Evolutionary conservation across 441 rosid species (phyloP).

Genomic region (Brassica balearica): DNA sequence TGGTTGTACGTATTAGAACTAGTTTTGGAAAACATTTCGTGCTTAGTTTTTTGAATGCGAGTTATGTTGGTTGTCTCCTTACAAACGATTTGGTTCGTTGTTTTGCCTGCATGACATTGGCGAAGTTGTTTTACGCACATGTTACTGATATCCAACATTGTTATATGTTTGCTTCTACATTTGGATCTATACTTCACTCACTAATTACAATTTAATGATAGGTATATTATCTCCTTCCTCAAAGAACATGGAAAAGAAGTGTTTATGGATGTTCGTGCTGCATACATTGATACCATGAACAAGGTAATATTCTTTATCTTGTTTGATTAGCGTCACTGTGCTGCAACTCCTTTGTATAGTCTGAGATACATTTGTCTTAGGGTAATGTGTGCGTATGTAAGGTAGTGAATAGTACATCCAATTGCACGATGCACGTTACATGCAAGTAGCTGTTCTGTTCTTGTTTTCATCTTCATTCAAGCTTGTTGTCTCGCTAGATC

Average conservation of each 20-base stretch:
- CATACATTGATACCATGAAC: constrained; percentile 98
- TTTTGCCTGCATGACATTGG: constrained; percentile 11
- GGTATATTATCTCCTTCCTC: constrained; percentile 89
- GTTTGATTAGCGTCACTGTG: constrained; percentile 15
- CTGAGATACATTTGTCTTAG: constrained; percentile 8
- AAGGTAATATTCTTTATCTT: constrained; percentile 64
- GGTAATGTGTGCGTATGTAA: constrained; percentile 1
- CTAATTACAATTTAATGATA: constrained; percentile 39
- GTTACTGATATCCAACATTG: constrained; percentile 24
- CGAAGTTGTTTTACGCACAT: constrained; percentile 10
- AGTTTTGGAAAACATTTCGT: constrained; percentile 12
- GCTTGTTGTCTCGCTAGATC: constrained; percentile 22
- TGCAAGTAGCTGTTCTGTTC: constrained; percentile 20
- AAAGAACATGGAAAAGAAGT: constrained; percentile 97
- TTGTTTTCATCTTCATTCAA: constrained; percentile 19
- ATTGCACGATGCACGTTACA: constrained; percentile 12
- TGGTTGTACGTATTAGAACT: constrained; percentile 16
- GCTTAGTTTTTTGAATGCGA: constrained; percentile 7
- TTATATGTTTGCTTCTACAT: constrained; percentile 6
- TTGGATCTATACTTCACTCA: constrained; percentile 16
- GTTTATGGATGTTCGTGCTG: constrained; percentile 88
- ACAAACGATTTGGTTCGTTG: constrained; percentile 3
- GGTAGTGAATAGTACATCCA: constrained; percentile 2
- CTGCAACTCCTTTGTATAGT: constrained; percentile 18
- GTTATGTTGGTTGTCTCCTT: constrained; percentile 23